These are phyloP conservation scores for Phycomyces nitens DNA, from an alignment of 192 early-diverging fungal species.

Conservation along the genomic window DNA sequence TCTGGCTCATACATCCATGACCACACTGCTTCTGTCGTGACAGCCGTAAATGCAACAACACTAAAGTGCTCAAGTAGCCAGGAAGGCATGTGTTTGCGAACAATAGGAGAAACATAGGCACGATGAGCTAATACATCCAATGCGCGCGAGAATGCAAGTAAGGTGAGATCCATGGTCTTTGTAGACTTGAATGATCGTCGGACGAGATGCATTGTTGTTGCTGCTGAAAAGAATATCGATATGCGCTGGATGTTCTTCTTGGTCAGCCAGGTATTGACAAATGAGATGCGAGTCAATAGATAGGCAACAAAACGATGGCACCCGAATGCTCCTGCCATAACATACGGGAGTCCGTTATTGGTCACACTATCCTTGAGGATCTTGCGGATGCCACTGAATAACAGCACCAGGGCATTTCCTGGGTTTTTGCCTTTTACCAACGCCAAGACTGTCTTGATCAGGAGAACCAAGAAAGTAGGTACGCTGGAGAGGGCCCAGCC, in stretches of 20 bases:
- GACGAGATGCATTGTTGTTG: constrained; percentile 35
- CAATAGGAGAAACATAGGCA: constrained; percentile 15
- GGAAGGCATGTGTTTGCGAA: constrained; percentile 42
- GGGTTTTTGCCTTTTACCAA: neutral
- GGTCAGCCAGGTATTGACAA: neutral
- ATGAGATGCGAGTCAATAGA: constrained; percentile 2
- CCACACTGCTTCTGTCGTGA: constrained; percentile 60
- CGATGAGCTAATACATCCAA: constrained; percentile 48
- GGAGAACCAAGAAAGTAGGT: constrained; percentile 13
- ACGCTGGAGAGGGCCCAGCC: constrained; percentile 26
- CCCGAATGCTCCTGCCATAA: constrained; percentile 29
- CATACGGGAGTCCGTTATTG: constrained; percentile 30
- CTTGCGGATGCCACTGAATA: constrained; percentile 1
- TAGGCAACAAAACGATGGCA: constrained; percentile 17
- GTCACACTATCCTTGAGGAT: constrained; percentile 14
- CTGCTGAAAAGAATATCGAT: constrained; percentile 35
- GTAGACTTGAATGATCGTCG: constrained; percentile 36
- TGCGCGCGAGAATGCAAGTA: constrained; percentile 54
- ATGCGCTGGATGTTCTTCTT: constrained; percentile 1
- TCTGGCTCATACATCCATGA: constrained; percentile 56
- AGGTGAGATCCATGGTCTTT: constrained; percentile 49
- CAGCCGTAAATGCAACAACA: constrained; percentile 46
- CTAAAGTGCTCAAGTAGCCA: constrained; percentile 45
- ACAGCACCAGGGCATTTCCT: neutral
- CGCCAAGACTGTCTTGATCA: constrained; percentile 11